Base-by-base conservation (phyloP, 176 grass and related monocot genomes). In the Miscanthus lutarioriparius region DNA sequence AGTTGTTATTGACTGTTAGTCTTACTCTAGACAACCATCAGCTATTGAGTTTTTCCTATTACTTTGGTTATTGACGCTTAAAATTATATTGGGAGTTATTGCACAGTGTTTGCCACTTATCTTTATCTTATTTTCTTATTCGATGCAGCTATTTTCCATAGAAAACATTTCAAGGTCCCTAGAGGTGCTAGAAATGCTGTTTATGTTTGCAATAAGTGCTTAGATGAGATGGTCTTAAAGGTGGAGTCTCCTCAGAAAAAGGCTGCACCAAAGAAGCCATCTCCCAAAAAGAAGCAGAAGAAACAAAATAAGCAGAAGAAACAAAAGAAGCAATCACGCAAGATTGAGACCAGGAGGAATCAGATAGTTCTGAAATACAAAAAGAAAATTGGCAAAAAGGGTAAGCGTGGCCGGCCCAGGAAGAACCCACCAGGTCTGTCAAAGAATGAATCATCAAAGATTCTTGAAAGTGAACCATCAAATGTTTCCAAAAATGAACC, bases 101-200 rank as follows among this genome's bases (percentile, higher is more conserved):
- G 39, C 20, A 26, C 20, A 61, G 3, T 62, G 13, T 73, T 86
- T 81, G 49, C 7, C 54, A 69, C 38, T 83, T 77, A 81, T 22
- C 63, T 78, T 64, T 88, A 75, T 88, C n/a, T 79, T 81, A 45
- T 75, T 5, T 62, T 26, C 58, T 65, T 28, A 32, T 65, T 79
- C 7, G 83, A 38, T 66, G 86, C 93, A 99, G 97, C 90, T n/a
- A 84, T 85, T 89, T 99, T 99, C 85, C 97, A 99, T 85, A 88
- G 74, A 80, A 99, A 88, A 73, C 97, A 99, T 94, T 96, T 96
- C 81, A 99, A 87, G 68, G 81, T 96, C 71, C 88, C 97, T 73
- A 94, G 72, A 87, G 88, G 86, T 89, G 87, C 84, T 68, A 23
- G 51, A 27, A 43, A 73, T 87, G 36, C 84, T 13, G 58, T 89